A percentile compares a stretch with the other conserved stretches of the same genome.
phyloP scores from a whole-genome alignment of 2,329 filamentous ascomycete genomes.

The Aspergillus calidoustus region DNA sequence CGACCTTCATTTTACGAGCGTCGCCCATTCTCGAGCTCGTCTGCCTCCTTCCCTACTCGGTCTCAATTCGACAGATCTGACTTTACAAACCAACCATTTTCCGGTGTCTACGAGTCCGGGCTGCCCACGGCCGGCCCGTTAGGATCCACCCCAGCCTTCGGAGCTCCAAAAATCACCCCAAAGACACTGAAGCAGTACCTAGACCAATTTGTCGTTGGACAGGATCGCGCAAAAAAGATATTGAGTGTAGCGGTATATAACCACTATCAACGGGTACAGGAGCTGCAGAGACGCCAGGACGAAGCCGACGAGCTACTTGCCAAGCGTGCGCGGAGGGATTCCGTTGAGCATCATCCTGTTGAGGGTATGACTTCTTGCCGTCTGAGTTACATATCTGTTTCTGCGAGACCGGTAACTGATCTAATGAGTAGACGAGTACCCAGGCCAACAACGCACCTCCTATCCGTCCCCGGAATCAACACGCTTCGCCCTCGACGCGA shows the following conservation, averaged over 20 bases:
- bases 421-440: conserved; percentile 60
- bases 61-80: conserved; percentile 64
- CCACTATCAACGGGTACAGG: conserved; percentile 87
- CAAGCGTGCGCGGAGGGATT: conserved; percentile 72
- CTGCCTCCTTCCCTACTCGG: conserved; percentile 44
- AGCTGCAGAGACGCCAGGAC: conserved; percentile 73
- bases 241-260: conserved; percentile 94
- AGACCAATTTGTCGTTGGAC: conserved; percentile 94
- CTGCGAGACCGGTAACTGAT: neutral
- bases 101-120: conserved; percentile 66
- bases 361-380: conserved; percentile 64
- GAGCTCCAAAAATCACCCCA: conserved; percentile 64
- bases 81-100: conserved; percentile 66
- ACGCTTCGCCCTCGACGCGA: conserved; percentile 28
- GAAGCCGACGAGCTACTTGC: conserved; percentile 76
- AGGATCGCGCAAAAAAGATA: conserved; percentile 89
- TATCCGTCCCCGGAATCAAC: conserved; percentile 38
- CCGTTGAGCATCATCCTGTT: conserved; percentile 71
- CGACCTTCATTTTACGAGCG: conserved; percentile 10
- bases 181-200: conserved; percentile 81
- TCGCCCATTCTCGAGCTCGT: conserved; percentile 34
- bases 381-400: no score
- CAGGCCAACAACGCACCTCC: conserved; percentile 62
- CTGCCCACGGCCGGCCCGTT: conserved; percentile 67
- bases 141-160: conserved; percentile 61